Percentiles rank a stretch among this genome's conserved stretches.
phyloP scores from a whole-genome alignment of 2,329 filamentous ascomycete species.

The Coniochaeta prunicola region DNA sequence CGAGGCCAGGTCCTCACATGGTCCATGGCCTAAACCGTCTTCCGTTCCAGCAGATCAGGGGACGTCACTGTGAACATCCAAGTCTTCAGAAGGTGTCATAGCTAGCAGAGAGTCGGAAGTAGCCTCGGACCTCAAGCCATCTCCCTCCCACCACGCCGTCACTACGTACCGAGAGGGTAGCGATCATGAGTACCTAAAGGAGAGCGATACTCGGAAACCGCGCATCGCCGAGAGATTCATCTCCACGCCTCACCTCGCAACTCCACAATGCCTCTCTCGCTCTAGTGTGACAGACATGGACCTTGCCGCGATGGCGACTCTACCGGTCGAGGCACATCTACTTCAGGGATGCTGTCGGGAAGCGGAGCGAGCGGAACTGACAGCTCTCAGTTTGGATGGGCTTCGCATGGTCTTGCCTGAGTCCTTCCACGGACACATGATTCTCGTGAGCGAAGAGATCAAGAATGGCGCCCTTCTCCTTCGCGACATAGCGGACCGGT shows the following conservation, averaged over 20 bases:
- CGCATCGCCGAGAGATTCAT: background rate
- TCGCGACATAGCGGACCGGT: slow-evolving; percentile 46
- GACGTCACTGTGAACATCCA: background rate
- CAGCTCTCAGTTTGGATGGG: slow-evolving; percentile 38
- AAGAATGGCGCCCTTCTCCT: slow-evolving; percentile 35
- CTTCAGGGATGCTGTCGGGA: slow-evolving; percentile 47
- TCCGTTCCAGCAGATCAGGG: background rate
- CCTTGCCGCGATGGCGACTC: slow-evolving; percentile 1
- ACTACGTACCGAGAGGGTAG: background rate
- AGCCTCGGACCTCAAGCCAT: background rate
- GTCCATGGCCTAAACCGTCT: background rate
- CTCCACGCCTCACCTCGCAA: background rate
- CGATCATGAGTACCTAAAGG: background rate
- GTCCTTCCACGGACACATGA: slow-evolving; percentile 37
- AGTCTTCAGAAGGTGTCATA: background rate
- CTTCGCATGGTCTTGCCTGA: slow-evolving; percentile 38
- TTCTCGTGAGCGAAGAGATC: slow-evolving; percentile 39
- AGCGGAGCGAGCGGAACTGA: slow-evolving; percentile 43
- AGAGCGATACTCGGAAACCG: background rate
- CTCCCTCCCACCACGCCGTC: background rate
- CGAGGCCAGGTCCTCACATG: background rate
- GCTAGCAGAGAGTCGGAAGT: background rate
- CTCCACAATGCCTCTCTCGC: background rate
- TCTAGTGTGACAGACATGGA: slow-evolving; percentile 6
- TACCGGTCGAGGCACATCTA: slow-evolving; percentile 24